Percentiles rank a stretch among this genome's conserved stretches.
Evolutionary conservation across 164 flowering plant species (phyloP).

Genomic region (Sextonia rubra): DNA sequence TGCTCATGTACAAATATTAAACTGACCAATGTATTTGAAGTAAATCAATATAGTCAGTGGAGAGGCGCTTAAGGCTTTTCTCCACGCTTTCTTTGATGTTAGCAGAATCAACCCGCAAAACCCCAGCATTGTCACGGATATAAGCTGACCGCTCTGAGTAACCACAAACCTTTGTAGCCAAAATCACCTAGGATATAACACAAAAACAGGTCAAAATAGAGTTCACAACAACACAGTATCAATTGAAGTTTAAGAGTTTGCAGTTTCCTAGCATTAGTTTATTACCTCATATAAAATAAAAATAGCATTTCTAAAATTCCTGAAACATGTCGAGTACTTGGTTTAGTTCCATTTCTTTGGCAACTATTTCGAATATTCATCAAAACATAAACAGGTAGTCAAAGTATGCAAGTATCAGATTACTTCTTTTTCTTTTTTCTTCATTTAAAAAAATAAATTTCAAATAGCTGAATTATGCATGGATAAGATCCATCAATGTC

Average conservation of each 20-base stretch:
- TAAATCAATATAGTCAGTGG: slow-evolving; percentile 89
- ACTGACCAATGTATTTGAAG: slow-evolving; percentile 94
- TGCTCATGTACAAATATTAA: background rate
- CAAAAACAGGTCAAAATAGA: background rate
- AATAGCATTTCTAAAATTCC: background rate
- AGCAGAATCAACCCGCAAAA: slow-evolving; percentile 86
- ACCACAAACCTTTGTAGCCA: slow-evolving; percentile 92
- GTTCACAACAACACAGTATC: background rate
- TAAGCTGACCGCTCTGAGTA: slow-evolving; percentile 69
- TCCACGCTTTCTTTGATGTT: slow-evolving; percentile 93
- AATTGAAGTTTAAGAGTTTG: background rate
- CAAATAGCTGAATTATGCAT: slow-evolving; percentile 2
- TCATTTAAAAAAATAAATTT: background rate
- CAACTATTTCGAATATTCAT: background rate
- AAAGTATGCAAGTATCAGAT: background rate
- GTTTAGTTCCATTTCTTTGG: background rate
- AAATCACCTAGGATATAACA: slow-evolving; percentile 48
- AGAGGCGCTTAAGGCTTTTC: slow-evolving; percentile 84
- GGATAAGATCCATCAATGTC: background rate
- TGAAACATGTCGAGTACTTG: background rate
- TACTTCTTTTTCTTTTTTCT: background rate
- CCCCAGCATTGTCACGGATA: slow-evolving; percentile 63
- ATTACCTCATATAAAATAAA: background rate
- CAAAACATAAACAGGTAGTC: background rate
- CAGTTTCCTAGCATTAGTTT: background rate